phyloP scores from a whole-genome alignment of 129 eudicot genomes.

The Tanacetum coccineum region DNA sequence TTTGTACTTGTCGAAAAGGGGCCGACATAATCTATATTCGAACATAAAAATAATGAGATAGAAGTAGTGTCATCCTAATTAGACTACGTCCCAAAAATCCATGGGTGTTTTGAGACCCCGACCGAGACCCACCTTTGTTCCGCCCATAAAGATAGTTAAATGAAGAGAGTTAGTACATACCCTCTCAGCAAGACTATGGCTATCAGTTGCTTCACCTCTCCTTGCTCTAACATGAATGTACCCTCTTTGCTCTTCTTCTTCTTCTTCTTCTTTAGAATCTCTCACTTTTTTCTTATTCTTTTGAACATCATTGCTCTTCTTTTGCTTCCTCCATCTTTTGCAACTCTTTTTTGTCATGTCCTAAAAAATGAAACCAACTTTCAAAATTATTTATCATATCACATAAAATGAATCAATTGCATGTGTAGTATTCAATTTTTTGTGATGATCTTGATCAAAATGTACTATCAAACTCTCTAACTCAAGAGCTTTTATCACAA shows the following conservation, averaged over 20 bases:
- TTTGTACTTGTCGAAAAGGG: too few relatives aligned
- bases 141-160: background rate
- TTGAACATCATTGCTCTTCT: conserved; percentile 24
- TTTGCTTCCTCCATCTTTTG: conserved; percentile 33
- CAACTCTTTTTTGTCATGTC: conserved; percentile 20
- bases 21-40: too few relatives aligned
- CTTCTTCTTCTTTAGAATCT: conserved; percentile 27
- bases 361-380: background rate
- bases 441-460: background rate
- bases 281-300: conserved; percentile 17
- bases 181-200: too few relatives aligned
- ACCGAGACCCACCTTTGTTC: too few relatives aligned
- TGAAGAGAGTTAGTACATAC: background rate
- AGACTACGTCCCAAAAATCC: too few relatives aligned
- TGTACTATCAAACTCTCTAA: background rate
- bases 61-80: too few relatives aligned
- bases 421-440: background rate
- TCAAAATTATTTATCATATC: background rate
- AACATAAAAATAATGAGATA: too few relatives aligned
- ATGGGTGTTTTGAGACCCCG: too few relatives aligned
- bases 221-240: too few relatives aligned
- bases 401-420: background rate
- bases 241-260: too few relatives aligned
- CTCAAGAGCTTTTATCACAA: background rate
- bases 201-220: too few relatives aligned